These are phyloP conservation scores for Citrullus amarus DNA, from an alignment of 306 rosid species.

Conservation along the genomic window DNA sequence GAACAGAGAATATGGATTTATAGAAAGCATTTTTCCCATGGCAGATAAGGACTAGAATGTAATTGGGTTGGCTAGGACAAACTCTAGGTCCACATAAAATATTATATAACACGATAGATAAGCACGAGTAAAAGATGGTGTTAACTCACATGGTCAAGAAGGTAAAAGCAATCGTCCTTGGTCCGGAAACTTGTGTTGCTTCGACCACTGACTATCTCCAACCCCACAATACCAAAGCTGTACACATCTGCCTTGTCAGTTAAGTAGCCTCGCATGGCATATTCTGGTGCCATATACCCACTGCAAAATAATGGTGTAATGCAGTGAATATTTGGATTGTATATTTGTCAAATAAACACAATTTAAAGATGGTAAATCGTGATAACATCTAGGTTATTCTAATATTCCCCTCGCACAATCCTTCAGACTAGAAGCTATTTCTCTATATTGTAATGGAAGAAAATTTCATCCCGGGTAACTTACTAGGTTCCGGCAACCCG, in stretches of 20 bases:
- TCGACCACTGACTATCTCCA: conserved; percentile 47
- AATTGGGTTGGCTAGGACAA: too few relatives aligned
- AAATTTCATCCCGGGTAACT: conserved; percentile 14
- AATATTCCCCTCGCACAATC: not conserved
- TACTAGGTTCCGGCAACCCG: conserved; percentile 61
- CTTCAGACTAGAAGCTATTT: not conserved
- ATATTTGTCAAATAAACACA: not conserved
- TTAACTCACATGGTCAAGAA: conserved; percentile 45
- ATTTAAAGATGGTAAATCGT: not conserved
- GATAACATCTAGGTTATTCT: not conserved
- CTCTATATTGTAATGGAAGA: not conserved
- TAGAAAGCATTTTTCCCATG: too few relatives aligned
- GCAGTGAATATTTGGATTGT: not conserved
- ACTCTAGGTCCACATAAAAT: too few relatives aligned
- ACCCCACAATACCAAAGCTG: conserved; percentile 48
- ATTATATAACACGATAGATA: not conserved
- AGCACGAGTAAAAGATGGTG: not conserved
- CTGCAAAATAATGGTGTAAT: conserved; percentile 9
- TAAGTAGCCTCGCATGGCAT: conserved; percentile 58
- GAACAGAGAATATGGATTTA: too few relatives aligned
- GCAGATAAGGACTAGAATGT: too few relatives aligned
- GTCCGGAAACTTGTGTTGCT: conserved; percentile 36
- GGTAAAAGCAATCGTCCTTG: conserved; percentile 30
- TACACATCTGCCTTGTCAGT: conserved; percentile 73
- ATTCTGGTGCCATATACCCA: conserved; percentile 49